Base-by-base conservation (phyloP, 2,329 filamentous ascomycete genomes). In the Exserohilum turcica region DNA sequence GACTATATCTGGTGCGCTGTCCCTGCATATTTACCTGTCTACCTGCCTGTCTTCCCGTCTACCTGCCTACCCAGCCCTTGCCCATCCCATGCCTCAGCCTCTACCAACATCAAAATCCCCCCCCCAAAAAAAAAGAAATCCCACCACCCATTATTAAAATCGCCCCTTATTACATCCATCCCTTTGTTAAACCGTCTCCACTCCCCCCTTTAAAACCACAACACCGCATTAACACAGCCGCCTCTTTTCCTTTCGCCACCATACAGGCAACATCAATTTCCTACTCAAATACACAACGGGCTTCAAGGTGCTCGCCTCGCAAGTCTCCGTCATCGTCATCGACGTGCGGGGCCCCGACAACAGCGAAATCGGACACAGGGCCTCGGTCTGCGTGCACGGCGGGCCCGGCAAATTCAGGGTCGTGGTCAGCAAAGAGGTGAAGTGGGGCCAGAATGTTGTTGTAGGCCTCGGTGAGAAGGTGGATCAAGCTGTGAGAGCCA, bases 391-490 rank as follows among this genome's bases (percentile, higher is more conserved):
- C 35, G 32, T 56, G 7, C 53, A 53, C 24, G 5, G 45, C 3
- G 49, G 37, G 1, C 52, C 43, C 1, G 49, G 49, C 1, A 19
- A 48, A 5, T 53, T 56, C 45, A 43, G 27, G 16, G 49, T 56
- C 13, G 18, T 56, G 2, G 21, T 56, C 6, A 18, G 19, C 8
- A 24, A 40, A 15, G 43, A 56, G 28, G 44, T 56, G 1, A 36
- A 35, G 19, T 45, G 40, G 39, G 35, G 39, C 8, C 29, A 42
- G 8, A 42, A 48, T 15, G 48, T 56, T 7, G 28, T 56, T 1
- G 15, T 40, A 1, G 53, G 32, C 1, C n/a, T 56, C 16, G 38
- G 27, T 32, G 49, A 53, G n/a, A 56, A 56, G 33, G 53, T 56
- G 43, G 53, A 52, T n/a, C 32, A 29, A 3, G 43, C 7, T 3